phyloP scores from a whole-genome alignment of 1,284 basidiomycete genomes.

The Clitocybe nebularis region DNA sequence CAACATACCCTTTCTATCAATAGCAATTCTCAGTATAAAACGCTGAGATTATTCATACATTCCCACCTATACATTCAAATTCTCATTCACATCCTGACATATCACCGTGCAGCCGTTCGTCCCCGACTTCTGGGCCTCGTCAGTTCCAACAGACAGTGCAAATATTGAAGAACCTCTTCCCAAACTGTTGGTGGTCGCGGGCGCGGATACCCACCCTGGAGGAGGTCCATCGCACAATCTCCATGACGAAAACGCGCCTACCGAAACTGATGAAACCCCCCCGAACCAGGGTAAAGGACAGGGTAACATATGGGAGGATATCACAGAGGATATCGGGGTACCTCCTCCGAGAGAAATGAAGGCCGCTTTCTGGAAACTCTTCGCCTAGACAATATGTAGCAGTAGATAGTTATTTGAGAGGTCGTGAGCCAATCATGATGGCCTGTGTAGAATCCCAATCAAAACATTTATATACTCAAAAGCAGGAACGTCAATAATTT shows the following conservation, averaged over 20 bases:
- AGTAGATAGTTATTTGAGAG: too few relatives aligned
- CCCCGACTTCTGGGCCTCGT: constrained; percentile 71
- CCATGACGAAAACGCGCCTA: constrained; percentile 29
- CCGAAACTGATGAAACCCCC: constrained; percentile 16
- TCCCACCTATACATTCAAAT: not conserved
- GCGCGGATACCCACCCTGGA: constrained; percentile 56
- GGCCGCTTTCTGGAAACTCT: constrained; percentile 27
- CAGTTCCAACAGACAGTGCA: constrained; percentile 31
- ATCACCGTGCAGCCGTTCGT: constrained; percentile 54
- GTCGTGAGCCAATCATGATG: too few relatives aligned
- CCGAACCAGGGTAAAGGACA: constrained; percentile 13
- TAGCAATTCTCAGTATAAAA: too few relatives aligned
- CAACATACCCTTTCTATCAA: too few relatives aligned
- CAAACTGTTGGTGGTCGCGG: constrained; percentile 71
- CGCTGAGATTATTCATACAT: too few relatives aligned
- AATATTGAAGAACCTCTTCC: constrained; percentile 36
- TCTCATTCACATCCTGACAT: constrained; percentile 2
- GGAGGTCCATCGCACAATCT: constrained; percentile 66
- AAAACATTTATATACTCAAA: too few relatives aligned
- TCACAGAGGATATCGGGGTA: constrained; percentile 41
- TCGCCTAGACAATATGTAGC: constrained; percentile 22
- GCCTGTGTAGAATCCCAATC: too few relatives aligned
- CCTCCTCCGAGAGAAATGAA: constrained; percentile 32
- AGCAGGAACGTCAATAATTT: too few relatives aligned
- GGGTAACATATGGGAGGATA: constrained; percentile 38